These are phyloP conservation scores for Quercus berberidifolia DNA, from an alignment of 306 rosid species.

Conservation along the genomic window DNA sequence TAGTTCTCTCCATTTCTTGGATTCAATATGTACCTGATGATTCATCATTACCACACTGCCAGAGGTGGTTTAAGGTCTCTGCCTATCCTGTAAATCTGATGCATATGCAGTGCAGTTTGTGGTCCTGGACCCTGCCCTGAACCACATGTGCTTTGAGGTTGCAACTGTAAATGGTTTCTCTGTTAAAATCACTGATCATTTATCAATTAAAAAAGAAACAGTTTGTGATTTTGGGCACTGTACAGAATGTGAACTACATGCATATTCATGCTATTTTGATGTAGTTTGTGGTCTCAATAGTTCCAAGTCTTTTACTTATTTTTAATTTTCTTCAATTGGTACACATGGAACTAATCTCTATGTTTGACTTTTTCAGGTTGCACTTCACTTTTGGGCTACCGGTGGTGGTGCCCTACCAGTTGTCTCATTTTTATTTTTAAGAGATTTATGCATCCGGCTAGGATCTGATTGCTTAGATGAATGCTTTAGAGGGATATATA, in stretches of 20 bases:
- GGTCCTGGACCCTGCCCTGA: background rate
- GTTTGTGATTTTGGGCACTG: background rate
- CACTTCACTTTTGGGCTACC: conserved; percentile 93
- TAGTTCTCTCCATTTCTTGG: conserved; percentile 2
- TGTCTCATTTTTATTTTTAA: conserved; percentile 67
- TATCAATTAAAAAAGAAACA: too few species aligned
- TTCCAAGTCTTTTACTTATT: background rate
- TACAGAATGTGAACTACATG: background rate
- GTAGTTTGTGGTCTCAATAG: background rate
- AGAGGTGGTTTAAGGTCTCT: background rate
- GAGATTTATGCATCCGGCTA: conserved; percentile 75
- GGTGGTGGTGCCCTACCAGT: conserved; percentile 92
- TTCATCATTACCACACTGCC: background rate
- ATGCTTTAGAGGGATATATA: conserved; percentile 87
- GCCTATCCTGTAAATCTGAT: background rate
- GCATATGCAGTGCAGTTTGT: background rate
- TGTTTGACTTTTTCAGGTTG: conserved; percentile 53
- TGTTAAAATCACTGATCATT: too few species aligned
- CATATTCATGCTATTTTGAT: background rate
- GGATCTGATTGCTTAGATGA: conserved; percentile 92
- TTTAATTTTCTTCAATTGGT: background rate
- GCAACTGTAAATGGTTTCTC: too few species aligned
- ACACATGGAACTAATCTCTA: background rate
- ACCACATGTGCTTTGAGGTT: background rate
- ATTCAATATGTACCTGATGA: background rate